phyloP scores from a whole-genome alignment of 2,329 filamentous ascomycete species.

The Talaromyces albobiverticillius region DNA sequence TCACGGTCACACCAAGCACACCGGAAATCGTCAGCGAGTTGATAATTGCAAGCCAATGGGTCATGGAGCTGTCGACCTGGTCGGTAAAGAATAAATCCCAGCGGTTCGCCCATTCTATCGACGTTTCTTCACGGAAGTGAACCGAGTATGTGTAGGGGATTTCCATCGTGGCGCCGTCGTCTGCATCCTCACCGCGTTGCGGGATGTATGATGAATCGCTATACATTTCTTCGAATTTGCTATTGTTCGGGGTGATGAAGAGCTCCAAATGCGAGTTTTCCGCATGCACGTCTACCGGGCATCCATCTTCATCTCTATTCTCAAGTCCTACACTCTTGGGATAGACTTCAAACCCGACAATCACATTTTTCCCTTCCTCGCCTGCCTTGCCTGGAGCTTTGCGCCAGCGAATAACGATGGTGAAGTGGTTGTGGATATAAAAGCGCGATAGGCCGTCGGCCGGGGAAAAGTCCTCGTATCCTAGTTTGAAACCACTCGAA shows the following conservation, averaged over 20 bases:
- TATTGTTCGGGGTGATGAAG: conserved; percentile 62
- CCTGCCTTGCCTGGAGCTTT: conserved; percentile 67
- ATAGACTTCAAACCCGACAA: conserved; percentile 88
- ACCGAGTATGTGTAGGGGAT: conserved; percentile 88
- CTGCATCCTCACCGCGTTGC: conserved; percentile 55
- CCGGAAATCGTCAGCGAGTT: conserved; percentile 83
- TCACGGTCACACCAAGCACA: conserved; percentile 72
- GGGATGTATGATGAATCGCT: conserved; percentile 60
- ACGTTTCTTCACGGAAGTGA: conserved; percentile 80
- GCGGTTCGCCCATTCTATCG: conserved; percentile 75
- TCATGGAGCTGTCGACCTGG: conserved; percentile 74
- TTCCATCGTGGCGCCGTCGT: conserved; percentile 64
- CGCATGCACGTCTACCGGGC: conserved; percentile 64
- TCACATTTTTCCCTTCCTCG: conserved; percentile 69
- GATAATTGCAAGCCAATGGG: conserved; percentile 85
- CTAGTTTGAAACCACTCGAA: conserved; percentile 83
- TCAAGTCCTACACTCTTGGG: conserved; percentile 72
- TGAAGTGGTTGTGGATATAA: conserved; percentile 85
- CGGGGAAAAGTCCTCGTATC: conserved; percentile 66
- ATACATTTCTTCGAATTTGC: conserved; percentile 54
- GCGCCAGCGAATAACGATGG: conserved; percentile 76
- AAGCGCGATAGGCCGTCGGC: conserved; percentile 61
- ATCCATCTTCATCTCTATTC: conserved; percentile 62
- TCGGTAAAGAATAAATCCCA: conserved; percentile 92
- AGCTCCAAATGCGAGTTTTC: conserved; percentile 67